phyloP scores from a whole-genome alignment of 1,284 basidiomycete genomes.

The Athelia psychrophila region DNA sequence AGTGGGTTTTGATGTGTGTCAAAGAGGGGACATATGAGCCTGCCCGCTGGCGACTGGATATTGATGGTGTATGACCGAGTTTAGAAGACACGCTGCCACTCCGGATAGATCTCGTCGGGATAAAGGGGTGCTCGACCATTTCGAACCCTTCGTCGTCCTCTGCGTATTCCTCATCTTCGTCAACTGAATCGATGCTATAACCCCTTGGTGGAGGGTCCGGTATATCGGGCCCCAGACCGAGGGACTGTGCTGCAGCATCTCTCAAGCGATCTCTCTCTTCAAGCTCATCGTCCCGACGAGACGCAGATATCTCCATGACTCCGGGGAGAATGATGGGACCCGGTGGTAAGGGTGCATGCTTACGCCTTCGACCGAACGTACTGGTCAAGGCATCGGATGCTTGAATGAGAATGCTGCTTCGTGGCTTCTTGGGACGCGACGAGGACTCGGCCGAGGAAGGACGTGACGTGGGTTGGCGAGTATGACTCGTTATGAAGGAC shows the following conservation, averaged over 20 bases:
- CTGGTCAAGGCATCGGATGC: slow-evolving; percentile 53
- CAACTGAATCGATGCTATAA: slow-evolving; percentile 14
- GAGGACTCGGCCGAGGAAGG: background rate
- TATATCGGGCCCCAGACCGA: slow-evolving; percentile 51
- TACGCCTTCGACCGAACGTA: slow-evolving; percentile 44
- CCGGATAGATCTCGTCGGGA: slow-evolving; percentile 6
- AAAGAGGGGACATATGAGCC: slow-evolving; percentile 27
- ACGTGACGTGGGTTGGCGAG: background rate
- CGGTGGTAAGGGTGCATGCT: slow-evolving; percentile 33
- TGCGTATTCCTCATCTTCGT: slow-evolving; percentile 6
- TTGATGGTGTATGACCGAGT: slow-evolving; percentile 23
- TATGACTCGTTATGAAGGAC: too few relatives aligned
- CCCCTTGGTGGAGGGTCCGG: slow-evolving; percentile 17
- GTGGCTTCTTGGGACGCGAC: slow-evolving; percentile 19
- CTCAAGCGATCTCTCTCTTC: slow-evolving; percentile 70
- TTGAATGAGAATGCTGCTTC: slow-evolving; percentile 48
- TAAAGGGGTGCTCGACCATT: slow-evolving; percentile 1
- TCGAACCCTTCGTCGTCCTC: slow-evolving; percentile 13
- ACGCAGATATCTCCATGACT: slow-evolving; percentile 69
- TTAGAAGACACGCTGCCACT: slow-evolving; percentile 26
- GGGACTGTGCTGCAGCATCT: slow-evolving; percentile 70
- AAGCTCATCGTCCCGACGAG: slow-evolving; percentile 53
- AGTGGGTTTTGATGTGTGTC: slow-evolving; percentile 31
- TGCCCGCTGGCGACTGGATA: slow-evolving; percentile 28
- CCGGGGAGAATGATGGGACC: slow-evolving; percentile 51